Percentiles rank a stretch among this genome's conserved stretches.
Conservation (phyloP, 306 rosid species). For the Spatholobus suberectus region DNA sequence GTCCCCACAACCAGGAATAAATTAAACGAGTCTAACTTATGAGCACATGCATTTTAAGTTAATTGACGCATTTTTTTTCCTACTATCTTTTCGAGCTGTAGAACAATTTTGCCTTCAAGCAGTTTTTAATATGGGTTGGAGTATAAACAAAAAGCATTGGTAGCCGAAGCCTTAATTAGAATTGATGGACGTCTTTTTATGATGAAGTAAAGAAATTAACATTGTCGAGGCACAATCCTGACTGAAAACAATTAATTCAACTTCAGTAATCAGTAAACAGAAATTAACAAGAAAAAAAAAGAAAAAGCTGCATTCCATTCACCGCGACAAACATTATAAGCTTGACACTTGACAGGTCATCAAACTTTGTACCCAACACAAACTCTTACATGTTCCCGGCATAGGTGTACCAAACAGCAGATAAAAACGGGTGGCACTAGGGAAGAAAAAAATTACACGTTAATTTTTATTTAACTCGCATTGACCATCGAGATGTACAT, state of each 20-base stretch:
- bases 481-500: conserved; percentile 35
- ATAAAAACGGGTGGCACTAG: no score
- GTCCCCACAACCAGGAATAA: no score
- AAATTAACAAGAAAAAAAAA: background rate
- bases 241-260: conserved; percentile 11
- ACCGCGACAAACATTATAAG: background rate
- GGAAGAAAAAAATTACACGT: background rate
- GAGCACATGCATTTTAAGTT: no score
- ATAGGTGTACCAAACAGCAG: background rate
- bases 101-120: no score
- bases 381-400: background rate
- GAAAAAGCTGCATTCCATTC: background rate
- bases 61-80: no score
- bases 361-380: conserved; percentile 4
- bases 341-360: background rate
- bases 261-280: conserved; percentile 26
- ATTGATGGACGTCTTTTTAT: background rate
- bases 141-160: no score
- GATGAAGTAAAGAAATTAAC: background rate
- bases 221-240: background rate
- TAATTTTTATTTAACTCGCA: conserved; percentile 11
- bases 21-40: no score
- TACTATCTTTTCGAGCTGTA: no score
- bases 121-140: no score
- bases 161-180: no score